Base-by-base conservation (phyloP, 805 yeast species). In the Monosporozyma aerobia region DNA sequence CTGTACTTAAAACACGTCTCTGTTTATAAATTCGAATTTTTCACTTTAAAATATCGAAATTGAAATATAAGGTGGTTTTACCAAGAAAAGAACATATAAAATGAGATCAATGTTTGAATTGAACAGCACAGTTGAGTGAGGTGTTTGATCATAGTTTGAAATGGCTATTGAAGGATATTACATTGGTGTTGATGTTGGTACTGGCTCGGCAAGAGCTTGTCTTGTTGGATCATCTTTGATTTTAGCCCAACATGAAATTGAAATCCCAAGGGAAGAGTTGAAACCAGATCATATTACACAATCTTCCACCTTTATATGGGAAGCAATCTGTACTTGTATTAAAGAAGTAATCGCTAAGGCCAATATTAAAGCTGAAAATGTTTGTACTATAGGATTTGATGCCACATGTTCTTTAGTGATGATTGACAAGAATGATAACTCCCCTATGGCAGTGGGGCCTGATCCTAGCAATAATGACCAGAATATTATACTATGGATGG, bases 401-500 rank as follows among this genome's bases (percentile, higher is more conserved):
- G 99, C 97, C 30, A 94, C 99, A 29, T 94, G 99, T 68, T 94
- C 98, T 2, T 75, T 94, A 53, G 96, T 90, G 13, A 96, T 82
- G 1, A 74, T 90, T 39, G 77, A 82, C 55, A 86, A 84, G 57
- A 65, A 73, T 5, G 74, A 77, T 47, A 87, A 85, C 59, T 67
- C 74, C 48, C 95, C 96, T 3, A 77, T 88, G 45, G 88, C 85
- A 1, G 98, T 90, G 14, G 99, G 99, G 9, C 98, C 99, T 1
- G 87, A 90, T 65, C 92, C 88, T 67, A 57, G 70, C 35, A 82
- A 88, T 61, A 59, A 73, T 47, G 78, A 77, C 56, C 95, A 90
- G 65, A 90, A 94, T 69, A 84, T 94, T 62, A 82, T 94, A 50
- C 71, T 94, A 57, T 94, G 99, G 99, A 92, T 94, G 98, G 99